Evolutionary conservation across 805 yeast species (phyloP).

Genomic region (Saccharomycopsis schoenii): DNA sequence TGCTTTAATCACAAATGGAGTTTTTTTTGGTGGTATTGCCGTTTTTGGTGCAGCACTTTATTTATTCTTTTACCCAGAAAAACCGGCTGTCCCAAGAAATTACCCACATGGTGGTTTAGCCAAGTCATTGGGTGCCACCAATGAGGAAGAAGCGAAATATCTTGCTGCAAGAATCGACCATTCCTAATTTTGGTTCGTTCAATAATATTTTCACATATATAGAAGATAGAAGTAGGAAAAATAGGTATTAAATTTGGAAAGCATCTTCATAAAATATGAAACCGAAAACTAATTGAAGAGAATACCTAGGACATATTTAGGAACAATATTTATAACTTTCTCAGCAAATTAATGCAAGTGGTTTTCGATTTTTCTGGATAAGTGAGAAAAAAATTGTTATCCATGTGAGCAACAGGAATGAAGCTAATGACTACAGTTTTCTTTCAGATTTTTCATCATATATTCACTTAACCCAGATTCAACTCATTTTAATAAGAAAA

Average conservation of each 20-base stretch:
- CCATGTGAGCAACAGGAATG: too few species aligned
- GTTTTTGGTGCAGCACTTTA: slow-evolving; percentile 35
- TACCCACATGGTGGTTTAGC: slow-evolving; percentile 72
- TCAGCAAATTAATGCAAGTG: too few species aligned
- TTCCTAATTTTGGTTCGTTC: neutral
- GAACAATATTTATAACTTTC: too few species aligned
- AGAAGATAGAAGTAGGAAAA: too few species aligned
- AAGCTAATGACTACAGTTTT: too few species aligned
- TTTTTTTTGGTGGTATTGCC: slow-evolving; percentile 40
- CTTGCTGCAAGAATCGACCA: slow-evolving; percentile 34
- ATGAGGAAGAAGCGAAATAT: slow-evolving; percentile 31
- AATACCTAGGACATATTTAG: too few species aligned
- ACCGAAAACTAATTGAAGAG: neutral
- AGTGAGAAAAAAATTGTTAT: too few species aligned
- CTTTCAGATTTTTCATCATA: too few species aligned
- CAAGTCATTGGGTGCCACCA: slow-evolving; percentile 57
- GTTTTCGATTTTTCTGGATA: too few species aligned
- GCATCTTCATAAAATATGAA: neutral
- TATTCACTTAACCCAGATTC: too few species aligned
- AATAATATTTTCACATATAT: neutral
- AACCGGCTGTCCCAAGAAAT: slow-evolving; percentile 67
- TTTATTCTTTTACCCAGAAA: slow-evolving; percentile 47
- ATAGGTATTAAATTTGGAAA: too few species aligned
- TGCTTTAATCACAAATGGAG: slow-evolving; percentile 49
- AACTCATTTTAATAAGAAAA: too few species aligned